Conservation (phyloP, 2,329 filamentous ascomycete genomes). For the Colletotrichum limetticola region DNA sequence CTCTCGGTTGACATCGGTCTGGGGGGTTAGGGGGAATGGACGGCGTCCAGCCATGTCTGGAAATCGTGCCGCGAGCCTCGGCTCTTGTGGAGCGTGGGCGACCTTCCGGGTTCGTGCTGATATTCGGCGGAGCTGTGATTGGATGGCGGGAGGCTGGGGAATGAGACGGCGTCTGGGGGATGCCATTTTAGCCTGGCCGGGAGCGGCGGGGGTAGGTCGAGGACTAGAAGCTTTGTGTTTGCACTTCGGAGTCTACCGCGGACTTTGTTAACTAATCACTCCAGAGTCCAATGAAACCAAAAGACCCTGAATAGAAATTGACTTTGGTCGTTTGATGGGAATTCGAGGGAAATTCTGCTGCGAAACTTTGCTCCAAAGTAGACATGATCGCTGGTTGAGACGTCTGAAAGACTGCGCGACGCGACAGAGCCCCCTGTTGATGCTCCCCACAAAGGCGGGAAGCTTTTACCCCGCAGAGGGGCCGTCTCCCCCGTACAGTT, state of each 20-base stretch:
- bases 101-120: constrained; percentile 29
- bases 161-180: constrained; percentile 24
- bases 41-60: constrained; percentile 22
- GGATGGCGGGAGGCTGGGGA: constrained; percentile 17
- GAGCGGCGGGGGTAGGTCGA: background rate
- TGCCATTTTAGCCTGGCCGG: background rate
- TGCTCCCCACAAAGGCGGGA: constrained; percentile 17
- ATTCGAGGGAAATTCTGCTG: background rate
- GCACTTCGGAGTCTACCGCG: background rate
- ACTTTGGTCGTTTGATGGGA: background rate
- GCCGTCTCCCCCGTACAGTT: constrained; percentile 23
- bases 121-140: constrained; percentile 30
- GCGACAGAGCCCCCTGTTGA: constrained; percentile 21
- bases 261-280: background rate
- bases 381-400: background rate
- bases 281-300: background rate
- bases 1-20: constrained; percentile 29
- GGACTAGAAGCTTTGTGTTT: background rate
- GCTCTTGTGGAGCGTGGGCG: constrained; percentile 27
- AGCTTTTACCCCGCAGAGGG: constrained; percentile 34
- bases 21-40: constrained; percentile 8
- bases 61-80: constrained; percentile 29
- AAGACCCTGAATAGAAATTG: background rate
- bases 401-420: background rate
- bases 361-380: background rate